Conservation (phyloP, 768 basidiomycete genomes). For the Mycena albidolilacea region DNA sequence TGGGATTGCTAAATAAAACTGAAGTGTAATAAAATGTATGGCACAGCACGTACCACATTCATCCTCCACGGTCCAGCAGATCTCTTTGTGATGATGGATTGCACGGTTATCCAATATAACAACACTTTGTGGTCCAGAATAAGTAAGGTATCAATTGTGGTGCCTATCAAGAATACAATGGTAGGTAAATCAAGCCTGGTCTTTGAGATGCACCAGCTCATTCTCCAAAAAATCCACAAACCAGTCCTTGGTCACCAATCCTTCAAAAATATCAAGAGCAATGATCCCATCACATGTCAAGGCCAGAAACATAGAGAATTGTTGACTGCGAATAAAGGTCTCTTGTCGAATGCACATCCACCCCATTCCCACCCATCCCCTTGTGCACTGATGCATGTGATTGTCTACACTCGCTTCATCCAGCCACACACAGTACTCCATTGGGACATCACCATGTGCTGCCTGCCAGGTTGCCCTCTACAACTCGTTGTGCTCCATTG, state of each 20-base stretch:
- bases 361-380: conserved; percentile 44
- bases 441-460: conserved; percentile 36
- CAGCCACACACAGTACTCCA: conserved; percentile 45
- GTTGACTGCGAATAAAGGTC: conserved; percentile 43
- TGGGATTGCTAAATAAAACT: not conserved
- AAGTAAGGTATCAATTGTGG: conserved; percentile 51
- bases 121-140: conserved; percentile 51
- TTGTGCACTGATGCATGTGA: conserved; percentile 40
- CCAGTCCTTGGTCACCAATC: conserved; percentile 48
- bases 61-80: conserved; percentile 49
- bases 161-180: conserved; percentile 35
- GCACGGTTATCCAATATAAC: conserved; percentile 57
- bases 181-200: not conserved
- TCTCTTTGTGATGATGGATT: conserved; percentile 58
- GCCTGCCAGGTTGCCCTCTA: conserved; percentile 42
- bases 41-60: conserved; percentile 42
- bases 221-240: conserved; percentile 49
- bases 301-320: conserved; percentile 46
- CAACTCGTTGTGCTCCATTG: conserved; percentile 49
- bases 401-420: conserved; percentile 50
- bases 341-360: conserved; percentile 43
- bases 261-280: conserved; percentile 49
- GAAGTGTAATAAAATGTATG: not conserved
- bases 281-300: conserved; percentile 46
- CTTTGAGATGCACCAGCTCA: conserved; percentile 40